phyloP scores from a whole-genome alignment of 257 asterid species.

The Solanum arcanum region DNA sequence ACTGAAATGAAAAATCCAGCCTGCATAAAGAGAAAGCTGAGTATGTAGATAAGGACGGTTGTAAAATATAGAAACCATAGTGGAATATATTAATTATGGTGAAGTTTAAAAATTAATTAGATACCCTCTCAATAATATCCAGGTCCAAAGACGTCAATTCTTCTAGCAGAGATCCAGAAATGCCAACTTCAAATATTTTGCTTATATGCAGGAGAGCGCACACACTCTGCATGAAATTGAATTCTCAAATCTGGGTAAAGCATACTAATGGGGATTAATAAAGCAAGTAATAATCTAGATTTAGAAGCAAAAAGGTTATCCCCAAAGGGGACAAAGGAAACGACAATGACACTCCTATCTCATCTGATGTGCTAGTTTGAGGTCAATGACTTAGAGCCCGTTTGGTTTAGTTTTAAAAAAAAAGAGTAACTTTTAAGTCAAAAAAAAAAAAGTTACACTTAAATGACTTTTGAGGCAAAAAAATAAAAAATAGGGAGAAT shows the following conservation, averaged over 20 bases:
- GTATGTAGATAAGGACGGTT: neutral
- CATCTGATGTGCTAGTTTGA: neutral
- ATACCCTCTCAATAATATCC: conserved; percentile 76
- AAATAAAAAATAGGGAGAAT: too few species aligned
- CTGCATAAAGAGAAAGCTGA: conserved; percentile 31
- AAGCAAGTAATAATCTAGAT: neutral
- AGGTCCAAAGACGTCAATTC: conserved; percentile 49
- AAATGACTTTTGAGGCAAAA: too few species aligned
- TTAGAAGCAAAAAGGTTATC: neutral
- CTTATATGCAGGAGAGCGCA: conserved; percentile 77
- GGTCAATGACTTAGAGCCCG: neutral
- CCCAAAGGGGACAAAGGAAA: neutral
- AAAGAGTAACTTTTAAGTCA: too few species aligned
- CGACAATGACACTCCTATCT: neutral
- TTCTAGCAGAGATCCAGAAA: conserved; percentile 65
- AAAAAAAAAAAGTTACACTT: too few species aligned
- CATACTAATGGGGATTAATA: neutral
- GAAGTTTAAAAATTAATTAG: neutral
- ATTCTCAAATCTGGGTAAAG: neutral
- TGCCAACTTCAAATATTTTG: conserved; percentile 89
- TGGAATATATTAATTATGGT: neutral
- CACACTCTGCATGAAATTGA: conserved; percentile 50
- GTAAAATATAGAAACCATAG: neutral
- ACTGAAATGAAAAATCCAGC: conserved; percentile 56
- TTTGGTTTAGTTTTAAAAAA: too few species aligned